Conservation (phyloP, 2,329 filamentous ascomycete species). For the Fusarium graminum region DNA sequence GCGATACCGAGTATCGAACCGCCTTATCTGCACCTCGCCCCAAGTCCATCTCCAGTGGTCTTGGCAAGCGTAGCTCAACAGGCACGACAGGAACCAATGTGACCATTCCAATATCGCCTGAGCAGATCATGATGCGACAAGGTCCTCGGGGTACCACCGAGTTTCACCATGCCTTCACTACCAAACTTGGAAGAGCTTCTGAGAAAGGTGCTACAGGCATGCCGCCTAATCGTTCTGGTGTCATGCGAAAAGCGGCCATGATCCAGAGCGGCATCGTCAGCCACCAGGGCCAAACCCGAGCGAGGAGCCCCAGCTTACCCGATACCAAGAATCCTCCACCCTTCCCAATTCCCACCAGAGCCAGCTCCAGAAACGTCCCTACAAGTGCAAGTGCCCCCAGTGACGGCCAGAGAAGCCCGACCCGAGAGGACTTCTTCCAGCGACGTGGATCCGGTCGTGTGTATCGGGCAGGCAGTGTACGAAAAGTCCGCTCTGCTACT, state of each 20-base stretch:
- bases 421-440: conserved; percentile 69
- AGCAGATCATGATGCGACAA: conserved; percentile 54
- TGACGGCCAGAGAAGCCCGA: conserved; percentile 84
- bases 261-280: conserved; percentile 82
- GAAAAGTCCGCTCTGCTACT: conserved; percentile 88
- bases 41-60: conserved; percentile 54
- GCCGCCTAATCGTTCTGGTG: conserved; percentile 63
- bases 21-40: conserved; percentile 74
- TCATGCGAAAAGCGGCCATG: conserved; percentile 82
- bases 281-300: conserved; percentile 71
- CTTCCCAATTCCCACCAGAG: conserved; percentile 90
- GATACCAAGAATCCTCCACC: conserved; percentile 80
- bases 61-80: conserved; percentile 59
- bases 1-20: conserved; percentile 76
- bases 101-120: conserved; percentile 58
- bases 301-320: conserved; percentile 74
- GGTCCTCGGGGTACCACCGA: conserved; percentile 55
- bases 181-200: conserved; percentile 54
- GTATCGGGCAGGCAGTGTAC: conserved; percentile 73
- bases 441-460: conserved; percentile 63
- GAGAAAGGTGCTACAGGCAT: conserved; percentile 56
- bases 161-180: conserved; percentile 60
- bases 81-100: conserved; percentile 49
- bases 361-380: conserved; percentile 83
- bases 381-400: conserved; percentile 73